Conservation (phyloP, 1,284 basidiomycete species). For the Sanghuangporus weigelae region DNA sequence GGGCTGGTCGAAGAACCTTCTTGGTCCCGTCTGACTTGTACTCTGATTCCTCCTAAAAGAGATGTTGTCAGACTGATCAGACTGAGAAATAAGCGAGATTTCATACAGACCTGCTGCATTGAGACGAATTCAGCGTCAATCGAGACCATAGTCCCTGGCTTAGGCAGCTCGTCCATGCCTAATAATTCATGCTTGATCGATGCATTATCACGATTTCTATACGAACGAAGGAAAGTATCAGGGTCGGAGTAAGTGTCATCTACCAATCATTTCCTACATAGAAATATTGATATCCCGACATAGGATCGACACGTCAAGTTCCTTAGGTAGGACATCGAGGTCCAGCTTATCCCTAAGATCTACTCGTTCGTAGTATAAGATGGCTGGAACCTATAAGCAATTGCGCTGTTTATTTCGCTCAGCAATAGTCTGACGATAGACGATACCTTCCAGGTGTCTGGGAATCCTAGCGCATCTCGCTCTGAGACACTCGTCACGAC, state of each 20-base stretch:
- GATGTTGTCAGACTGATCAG: background rate
- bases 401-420: conserved; percentile 4
- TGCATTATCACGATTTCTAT: conserved; percentile 68
- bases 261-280: conserved; percentile 41
- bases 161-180: conserved; percentile 73
- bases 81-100: background rate
- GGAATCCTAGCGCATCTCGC: conserved; percentile 83
- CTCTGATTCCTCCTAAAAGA: conserved; percentile 83
- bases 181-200: conserved; percentile 79
- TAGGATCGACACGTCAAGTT: conserved; percentile 72
- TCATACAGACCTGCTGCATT: conserved; percentile 72
- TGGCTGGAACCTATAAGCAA: conserved; percentile 67
- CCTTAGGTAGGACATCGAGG: conserved; percentile 59
- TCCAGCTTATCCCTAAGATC: conserved; percentile 60
- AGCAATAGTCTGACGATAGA: background rate
- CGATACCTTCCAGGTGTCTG: conserved; percentile 85
- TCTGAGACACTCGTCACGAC: conserved; percentile 81
- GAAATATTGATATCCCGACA: conserved; percentile 86
- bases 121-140: conserved; percentile 99
- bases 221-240: background rate
- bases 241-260: background rate
- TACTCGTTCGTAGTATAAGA: conserved; percentile 81
- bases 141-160: conserved; percentile 81
- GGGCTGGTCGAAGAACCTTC: conserved; percentile 86
- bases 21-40: conserved; percentile 93